These are phyloP conservation scores for Teratosphaeria destructans DNA, from an alignment of 2,329 filamentous ascomycete genomes.

Conservation along the genomic window DNA sequence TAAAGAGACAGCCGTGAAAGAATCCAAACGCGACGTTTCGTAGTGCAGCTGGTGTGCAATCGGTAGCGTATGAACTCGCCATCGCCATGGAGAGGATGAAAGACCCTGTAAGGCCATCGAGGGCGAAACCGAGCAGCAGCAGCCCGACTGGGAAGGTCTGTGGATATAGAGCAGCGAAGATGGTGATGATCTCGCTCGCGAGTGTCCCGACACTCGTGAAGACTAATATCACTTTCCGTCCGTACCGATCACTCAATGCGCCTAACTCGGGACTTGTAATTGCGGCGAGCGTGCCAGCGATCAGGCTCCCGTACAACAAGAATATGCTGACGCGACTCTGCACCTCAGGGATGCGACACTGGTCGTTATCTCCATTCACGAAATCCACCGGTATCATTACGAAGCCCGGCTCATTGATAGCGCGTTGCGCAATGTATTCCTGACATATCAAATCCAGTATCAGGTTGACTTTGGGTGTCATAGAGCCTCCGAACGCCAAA, in stretches of 20 bases:
- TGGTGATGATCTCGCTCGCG: constrained; percentile 62
- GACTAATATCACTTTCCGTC: constrained; percentile 64
- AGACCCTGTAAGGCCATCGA: constrained; percentile 79
- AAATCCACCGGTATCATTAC: constrained; percentile 54
- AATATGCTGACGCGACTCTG: constrained; percentile 70
- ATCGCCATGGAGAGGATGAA: constrained; percentile 76
- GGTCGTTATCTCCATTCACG: constrained; percentile 54
- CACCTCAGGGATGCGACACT: constrained; percentile 71
- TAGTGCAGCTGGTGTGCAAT: constrained; percentile 72
- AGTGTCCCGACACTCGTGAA: constrained; percentile 67
- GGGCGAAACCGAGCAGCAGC: constrained; percentile 63
- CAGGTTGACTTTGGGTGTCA: constrained; percentile 81
- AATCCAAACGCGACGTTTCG: constrained; percentile 79
- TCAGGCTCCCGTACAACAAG: constrained; percentile 62
- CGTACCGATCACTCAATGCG: constrained; percentile 75
- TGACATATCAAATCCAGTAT: constrained; percentile 76
- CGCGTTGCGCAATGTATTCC: constrained; percentile 64
- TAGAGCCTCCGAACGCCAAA: constrained; percentile 71
- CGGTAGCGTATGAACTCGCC: constrained; percentile 76
- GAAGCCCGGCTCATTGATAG: constrained; percentile 47
- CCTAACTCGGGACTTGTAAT: constrained; percentile 75
- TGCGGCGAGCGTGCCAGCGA: constrained; percentile 67
- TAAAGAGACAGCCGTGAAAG: constrained; percentile 80
- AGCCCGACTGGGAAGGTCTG: constrained; percentile 64
- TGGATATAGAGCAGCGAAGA: constrained; percentile 66